Evolutionary conservation across 306 rosid genomes (phyloP).

Genomic region (Pterocarpus macrocarpus): DNA sequence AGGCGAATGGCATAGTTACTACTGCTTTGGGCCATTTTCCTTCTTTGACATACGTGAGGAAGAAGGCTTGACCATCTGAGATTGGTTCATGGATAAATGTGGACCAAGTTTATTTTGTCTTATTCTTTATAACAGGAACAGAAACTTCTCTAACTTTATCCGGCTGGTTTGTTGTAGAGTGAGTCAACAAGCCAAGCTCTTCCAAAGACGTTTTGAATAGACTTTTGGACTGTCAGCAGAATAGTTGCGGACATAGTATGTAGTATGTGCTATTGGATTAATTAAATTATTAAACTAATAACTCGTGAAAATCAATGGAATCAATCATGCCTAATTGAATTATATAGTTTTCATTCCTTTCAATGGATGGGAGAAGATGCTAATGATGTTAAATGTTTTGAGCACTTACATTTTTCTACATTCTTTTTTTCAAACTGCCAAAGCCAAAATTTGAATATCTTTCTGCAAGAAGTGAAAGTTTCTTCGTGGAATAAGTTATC

Average conservation of each 20-base stretch:
- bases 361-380: background rate
- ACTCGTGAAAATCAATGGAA: background rate
- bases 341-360: background rate
- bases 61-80: background rate
- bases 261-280: constrained; percentile 59
- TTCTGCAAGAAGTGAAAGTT: background rate
- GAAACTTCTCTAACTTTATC: constrained; percentile 60
- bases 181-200: constrained; percentile 70
- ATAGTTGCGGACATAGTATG: constrained; percentile 34
- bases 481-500: background rate
- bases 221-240: constrained; percentile 62
- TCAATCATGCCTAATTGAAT: background rate
- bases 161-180: background rate
- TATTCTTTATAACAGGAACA: constrained; percentile 53
- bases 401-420: background rate
- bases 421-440: background rate
- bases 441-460: background rate
- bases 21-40: background rate
- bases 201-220: constrained; percentile 62
- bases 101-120: constrained; percentile 71
- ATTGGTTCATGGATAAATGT: background rate
- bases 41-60: background rate
- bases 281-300: background rate
- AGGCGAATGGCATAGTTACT: background rate
- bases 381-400: background rate